Percentiles rank a stretch among this genome's conserved stretches.
Evolutionary conservation across 2,329 filamentous ascomycete genomes (phyloP).

Genomic region (Paramyrothecium sp.): DNA sequence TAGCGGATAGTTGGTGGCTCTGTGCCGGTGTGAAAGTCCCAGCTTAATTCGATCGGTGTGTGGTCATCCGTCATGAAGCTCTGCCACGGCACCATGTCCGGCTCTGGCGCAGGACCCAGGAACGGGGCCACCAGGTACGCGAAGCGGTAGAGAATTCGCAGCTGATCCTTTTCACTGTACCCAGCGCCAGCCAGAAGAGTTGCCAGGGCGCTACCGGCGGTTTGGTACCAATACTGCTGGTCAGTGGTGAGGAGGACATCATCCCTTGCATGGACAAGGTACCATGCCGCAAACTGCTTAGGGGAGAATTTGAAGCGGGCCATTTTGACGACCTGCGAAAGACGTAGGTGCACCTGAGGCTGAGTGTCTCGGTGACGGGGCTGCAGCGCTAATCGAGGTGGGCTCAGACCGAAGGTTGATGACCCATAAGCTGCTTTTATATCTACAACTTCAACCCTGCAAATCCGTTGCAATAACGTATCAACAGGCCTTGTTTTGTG

Average conservation of each 20-base stretch:
- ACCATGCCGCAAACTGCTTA: too few relatives aligned
- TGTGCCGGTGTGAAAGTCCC: conserved; percentile 25
- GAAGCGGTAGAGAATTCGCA: background rate
- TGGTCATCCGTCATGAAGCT: conserved; percentile 40
- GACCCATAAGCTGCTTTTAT: too few relatives aligned
- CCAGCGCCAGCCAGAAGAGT: conserved; percentile 1
- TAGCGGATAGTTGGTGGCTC: conserved; percentile 25
- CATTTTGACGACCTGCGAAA: too few relatives aligned
- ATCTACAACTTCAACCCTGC: too few relatives aligned
- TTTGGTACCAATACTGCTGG: conserved; percentile 4
- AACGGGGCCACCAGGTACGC: background rate
- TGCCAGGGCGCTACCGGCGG: conserved; percentile 2
- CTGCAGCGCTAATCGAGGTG: too few relatives aligned
- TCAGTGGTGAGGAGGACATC: background rate
- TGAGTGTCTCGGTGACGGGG: too few relatives aligned
- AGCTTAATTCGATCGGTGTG: conserved; percentile 35
- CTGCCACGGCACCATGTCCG: conserved; percentile 19
- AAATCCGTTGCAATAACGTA: too few relatives aligned
- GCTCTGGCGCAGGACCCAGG: background rate
- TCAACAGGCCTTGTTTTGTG: too few relatives aligned
- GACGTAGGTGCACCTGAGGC: too few relatives aligned
- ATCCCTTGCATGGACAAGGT: too few relatives aligned
- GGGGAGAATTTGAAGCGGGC: too few relatives aligned
- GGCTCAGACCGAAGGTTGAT: too few relatives aligned
- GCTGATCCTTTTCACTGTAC: background rate